These are phyloP conservation scores for Clitopilus passeckerianus DNA, from an alignment of 768 basidiomycete genomes.

Conservation along the genomic window DNA sequence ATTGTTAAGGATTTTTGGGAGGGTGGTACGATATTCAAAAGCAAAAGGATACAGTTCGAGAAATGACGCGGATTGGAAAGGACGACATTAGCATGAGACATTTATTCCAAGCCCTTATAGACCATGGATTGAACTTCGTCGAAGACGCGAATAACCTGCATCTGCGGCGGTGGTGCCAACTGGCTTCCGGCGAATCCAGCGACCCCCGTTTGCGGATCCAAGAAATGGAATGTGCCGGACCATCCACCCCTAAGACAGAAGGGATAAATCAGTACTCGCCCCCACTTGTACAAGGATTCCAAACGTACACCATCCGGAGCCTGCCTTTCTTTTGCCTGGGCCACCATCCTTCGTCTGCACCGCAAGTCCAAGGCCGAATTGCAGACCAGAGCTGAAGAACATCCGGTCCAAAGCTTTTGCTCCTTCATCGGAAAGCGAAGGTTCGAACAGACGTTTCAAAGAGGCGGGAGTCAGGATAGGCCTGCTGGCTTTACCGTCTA, in stretches of 20 bases:
- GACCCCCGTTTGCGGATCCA: background rate
- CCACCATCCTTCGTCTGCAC: background rate
- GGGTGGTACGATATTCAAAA: too few relatives aligned
- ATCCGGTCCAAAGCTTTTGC: background rate
- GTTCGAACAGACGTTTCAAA: constrained; percentile 7
- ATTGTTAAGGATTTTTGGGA: too few relatives aligned
- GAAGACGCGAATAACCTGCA: background rate
- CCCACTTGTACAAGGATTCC: background rate
- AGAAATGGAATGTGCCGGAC: background rate
- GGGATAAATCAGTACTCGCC: background rate
- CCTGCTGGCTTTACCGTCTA: constrained; percentile 8
- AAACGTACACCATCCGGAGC: background rate
- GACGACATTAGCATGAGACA: background rate
- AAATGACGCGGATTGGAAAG: too few relatives aligned
- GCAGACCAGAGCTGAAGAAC: background rate
- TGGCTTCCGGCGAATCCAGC: background rate
- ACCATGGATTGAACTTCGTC: background rate
- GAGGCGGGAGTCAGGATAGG: constrained; percentile 8
- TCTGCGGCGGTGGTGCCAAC: background rate
- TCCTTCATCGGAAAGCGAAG: constrained; percentile 2
- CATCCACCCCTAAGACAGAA: background rate
- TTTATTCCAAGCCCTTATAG: background rate
- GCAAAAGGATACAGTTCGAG: too few relatives aligned
- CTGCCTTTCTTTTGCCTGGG: background rate
- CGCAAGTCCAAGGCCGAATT: background rate